phyloP scores from a whole-genome alignment of 2,329 filamentous ascomycete genomes.

The Aspergillus ruber region DNA sequence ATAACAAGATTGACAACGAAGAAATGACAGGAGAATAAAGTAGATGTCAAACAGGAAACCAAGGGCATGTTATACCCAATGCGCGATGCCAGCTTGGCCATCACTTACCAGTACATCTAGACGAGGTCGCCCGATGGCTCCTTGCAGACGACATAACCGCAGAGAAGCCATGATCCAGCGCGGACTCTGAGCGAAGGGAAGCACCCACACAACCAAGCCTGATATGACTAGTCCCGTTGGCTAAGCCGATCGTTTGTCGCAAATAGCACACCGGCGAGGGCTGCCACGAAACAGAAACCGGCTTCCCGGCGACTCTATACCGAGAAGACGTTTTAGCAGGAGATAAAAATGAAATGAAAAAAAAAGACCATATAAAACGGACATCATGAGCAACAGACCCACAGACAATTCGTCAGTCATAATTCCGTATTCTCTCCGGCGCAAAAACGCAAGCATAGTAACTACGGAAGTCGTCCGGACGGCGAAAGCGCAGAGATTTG shows the following conservation, averaged over 20 bases:
- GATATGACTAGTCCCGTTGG: background rate
- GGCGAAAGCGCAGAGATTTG: background rate
- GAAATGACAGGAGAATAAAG: background rate
- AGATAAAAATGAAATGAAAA: background rate
- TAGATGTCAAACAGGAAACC: background rate
- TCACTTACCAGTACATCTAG: slow-evolving; percentile 5
- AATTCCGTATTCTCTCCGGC: background rate
- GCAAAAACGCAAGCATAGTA: background rate
- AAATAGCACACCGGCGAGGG: background rate
- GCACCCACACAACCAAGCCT: background rate
- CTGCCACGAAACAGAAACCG: background rate
- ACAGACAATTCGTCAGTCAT: background rate
- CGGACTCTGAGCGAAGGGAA: slow-evolving; percentile 1
- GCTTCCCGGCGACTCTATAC: slow-evolving; percentile 8
- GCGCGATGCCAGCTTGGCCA: background rate
- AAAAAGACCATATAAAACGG: background rate
- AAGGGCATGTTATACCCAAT: background rate
- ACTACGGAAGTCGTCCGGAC: slow-evolving; percentile 16
- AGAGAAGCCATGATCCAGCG: slow-evolving; percentile 6
- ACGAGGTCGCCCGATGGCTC: slow-evolving; percentile 3
- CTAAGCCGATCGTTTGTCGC: too few species aligned
- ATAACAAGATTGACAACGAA: background rate
- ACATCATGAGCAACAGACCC: background rate
- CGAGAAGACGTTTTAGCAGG: slow-evolving; percentile 1
- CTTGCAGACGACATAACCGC: slow-evolving; percentile 5